phyloP scores from a whole-genome alignment of 2,329 filamentous ascomycete species.

The Akanthomyces dipterigenus region DNA sequence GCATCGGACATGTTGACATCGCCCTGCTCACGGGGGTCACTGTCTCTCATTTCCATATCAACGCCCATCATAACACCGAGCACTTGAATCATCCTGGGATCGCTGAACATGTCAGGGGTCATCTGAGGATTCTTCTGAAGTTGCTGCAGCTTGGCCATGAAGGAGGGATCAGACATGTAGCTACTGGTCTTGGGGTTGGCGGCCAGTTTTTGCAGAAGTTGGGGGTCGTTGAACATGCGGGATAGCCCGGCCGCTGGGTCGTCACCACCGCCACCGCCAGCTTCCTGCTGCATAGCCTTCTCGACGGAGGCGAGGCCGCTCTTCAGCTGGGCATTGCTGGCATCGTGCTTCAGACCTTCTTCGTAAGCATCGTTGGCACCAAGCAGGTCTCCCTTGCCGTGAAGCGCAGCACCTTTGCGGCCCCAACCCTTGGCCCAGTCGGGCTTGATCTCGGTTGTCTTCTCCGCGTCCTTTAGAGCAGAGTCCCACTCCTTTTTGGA shows the following conservation, averaged over 20 bases:
- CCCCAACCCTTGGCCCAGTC: slow-evolving; percentile 98
- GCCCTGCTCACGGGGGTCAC: slow-evolving; percentile 30
- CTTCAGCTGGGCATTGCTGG: slow-evolving; percentile 87
- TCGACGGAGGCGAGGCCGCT: slow-evolving; percentile 78
- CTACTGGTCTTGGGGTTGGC: slow-evolving; percentile 86
- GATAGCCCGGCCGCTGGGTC: slow-evolving; percentile 74
- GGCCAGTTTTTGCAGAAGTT: slow-evolving; percentile 83
- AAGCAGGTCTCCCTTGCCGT: slow-evolving; percentile 79
- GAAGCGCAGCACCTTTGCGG: slow-evolving; percentile 84
- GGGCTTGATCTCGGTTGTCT: slow-evolving; percentile 89
- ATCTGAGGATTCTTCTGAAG: slow-evolving; percentile 75
- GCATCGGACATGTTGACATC: slow-evolving; percentile 75
- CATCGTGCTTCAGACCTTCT: slow-evolving; percentile 87
- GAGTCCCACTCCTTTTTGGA: slow-evolving; percentile 84
- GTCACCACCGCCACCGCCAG: slow-evolving; percentile 37
- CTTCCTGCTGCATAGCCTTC: slow-evolving; percentile 68
- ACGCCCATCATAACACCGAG: slow-evolving; percentile 90
- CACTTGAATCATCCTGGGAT: slow-evolving; percentile 88
- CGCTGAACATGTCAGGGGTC: slow-evolving; percentile 73
- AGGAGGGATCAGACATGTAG: slow-evolving; percentile 72
- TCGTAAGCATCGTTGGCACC: slow-evolving; percentile 87
- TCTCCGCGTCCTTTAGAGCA: slow-evolving; percentile 83
- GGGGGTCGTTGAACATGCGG: slow-evolving; percentile 89
- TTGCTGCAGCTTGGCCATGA: slow-evolving; percentile 84
- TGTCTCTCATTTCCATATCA: slow-evolving; percentile 61